Conservation (phyloP, 371 early-diverging fungal genomes). For the Batkoa obscura region DNA sequence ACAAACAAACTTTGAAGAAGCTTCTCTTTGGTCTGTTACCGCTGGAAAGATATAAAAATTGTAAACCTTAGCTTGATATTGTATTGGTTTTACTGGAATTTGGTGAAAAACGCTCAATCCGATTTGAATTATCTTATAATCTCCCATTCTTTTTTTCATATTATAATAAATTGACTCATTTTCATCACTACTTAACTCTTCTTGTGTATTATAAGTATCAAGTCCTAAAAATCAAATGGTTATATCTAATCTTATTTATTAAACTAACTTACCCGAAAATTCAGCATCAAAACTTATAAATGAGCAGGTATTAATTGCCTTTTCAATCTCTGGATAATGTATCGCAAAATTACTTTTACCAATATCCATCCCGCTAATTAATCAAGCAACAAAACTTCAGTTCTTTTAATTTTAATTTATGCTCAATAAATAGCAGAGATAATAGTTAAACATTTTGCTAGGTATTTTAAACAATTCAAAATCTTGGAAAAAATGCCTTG, state of each 20-base stretch:
- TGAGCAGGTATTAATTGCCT: too few relatives aligned
- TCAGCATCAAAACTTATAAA: background rate
- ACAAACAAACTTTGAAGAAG: background rate
- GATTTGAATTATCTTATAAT: background rate
- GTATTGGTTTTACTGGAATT: background rate
- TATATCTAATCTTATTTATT: background rate
- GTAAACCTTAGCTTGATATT: background rate
- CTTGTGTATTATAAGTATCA: background rate
- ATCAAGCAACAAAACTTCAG: too few relatives aligned
- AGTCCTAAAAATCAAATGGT: background rate
- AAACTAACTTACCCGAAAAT: background rate
- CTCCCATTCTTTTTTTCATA: background rate
- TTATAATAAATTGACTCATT: background rate
- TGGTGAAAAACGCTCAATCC: background rate
- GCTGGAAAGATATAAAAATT: slow-evolving; percentile 4
- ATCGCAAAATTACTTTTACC: too few relatives aligned
- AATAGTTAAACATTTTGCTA: too few relatives aligned
- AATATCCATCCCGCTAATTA: too few relatives aligned
- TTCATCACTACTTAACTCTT: background rate
- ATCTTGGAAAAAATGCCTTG: too few relatives aligned
- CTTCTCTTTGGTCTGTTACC: background rate
- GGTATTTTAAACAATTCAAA: too few relatives aligned
- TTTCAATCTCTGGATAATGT: too few relatives aligned
- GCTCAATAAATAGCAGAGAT: too few relatives aligned
- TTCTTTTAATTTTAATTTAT: too few relatives aligned